Percentiles rank a stretch among this genome's conserved stretches.
Evolutionary conservation across 2,329 filamentous ascomycete species (phyloP).

Genomic region (Hypoxylon sp.): DNA sequence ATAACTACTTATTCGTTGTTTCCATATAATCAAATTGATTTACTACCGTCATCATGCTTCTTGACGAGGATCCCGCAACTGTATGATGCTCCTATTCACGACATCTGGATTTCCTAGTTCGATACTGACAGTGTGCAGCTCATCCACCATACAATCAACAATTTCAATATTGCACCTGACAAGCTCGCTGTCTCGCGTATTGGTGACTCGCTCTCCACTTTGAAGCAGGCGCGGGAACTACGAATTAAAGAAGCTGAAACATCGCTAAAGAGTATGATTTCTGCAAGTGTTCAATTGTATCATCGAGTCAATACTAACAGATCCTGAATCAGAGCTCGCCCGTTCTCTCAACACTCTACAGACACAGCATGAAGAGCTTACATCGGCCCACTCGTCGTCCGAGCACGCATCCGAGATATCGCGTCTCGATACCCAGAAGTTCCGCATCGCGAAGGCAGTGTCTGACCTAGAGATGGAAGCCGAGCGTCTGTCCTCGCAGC

Average conservation of each 20-base stretch:
- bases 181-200: constrained; percentile 87
- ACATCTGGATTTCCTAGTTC: constrained; percentile 41
- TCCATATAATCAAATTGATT: not conserved
- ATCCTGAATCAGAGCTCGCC: constrained; percentile 68
- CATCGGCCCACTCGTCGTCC: constrained; percentile 80
- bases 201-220: constrained; percentile 83
- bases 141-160: constrained; percentile 90
- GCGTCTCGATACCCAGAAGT: constrained; percentile 91
- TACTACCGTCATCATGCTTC: constrained; percentile 78
- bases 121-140: constrained; percentile 68
- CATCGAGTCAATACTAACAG: constrained; percentile 41
- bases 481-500: constrained; percentile 87
- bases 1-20: not conserved
- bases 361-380: constrained; percentile 82
- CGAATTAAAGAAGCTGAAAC: constrained; percentile 79
- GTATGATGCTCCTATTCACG: constrained; percentile 64
- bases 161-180: constrained; percentile 96
- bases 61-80: constrained; percentile 91
- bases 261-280: constrained; percentile 70
- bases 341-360: constrained; percentile 82
- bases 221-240: constrained; percentile 86
- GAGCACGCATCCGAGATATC: constrained; percentile 88
- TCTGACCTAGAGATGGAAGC: constrained; percentile 93
- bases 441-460: constrained; percentile 92
- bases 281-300: constrained; percentile 47